Conservation (phyloP, 768 basidiomycete species). For the Mycena haematopus region DNA sequence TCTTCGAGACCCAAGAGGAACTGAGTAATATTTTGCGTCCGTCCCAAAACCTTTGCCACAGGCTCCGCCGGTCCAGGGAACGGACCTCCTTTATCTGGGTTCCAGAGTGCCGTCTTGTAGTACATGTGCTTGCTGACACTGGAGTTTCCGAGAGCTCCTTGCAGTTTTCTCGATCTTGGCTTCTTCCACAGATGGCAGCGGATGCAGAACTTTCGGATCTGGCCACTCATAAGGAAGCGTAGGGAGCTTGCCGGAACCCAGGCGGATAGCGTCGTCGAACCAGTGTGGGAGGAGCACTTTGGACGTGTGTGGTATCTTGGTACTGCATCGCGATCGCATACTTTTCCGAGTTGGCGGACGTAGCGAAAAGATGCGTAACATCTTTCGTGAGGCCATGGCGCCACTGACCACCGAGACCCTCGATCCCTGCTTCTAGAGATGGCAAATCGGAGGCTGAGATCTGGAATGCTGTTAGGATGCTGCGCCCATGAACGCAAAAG, state of each 20-base stretch:
- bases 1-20: conserved; percentile 59
- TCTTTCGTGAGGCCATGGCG: conserved; percentile 78
- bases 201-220: conserved; percentile 59
- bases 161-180: conserved; percentile 33
- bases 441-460: conserved; percentile 71
- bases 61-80: conserved; percentile 29
- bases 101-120: conserved; percentile 40
- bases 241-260: conserved; percentile 55
- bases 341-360: conserved; percentile 57
- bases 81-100: conserved; percentile 21
- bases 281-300: conserved; percentile 87
- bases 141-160: conserved; percentile 40
- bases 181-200: conserved; percentile 31
- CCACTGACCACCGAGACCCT: conserved; percentile 84
- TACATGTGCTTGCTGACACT: conserved; percentile 41
- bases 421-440: conserved; percentile 74
- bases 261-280: conserved; percentile 81
- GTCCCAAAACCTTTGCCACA: conserved; percentile 57
- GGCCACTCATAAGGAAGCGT: conserved; percentile 76
- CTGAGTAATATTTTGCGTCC: conserved; percentile 68
- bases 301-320: conserved; percentile 61
- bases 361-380: conserved; percentile 85
- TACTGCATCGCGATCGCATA: conserved; percentile 63
- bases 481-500: background rate
- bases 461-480: conserved; percentile 36